Conservation (phyloP, 805 yeast genomes). For the Yarrowia divulgata region DNA sequence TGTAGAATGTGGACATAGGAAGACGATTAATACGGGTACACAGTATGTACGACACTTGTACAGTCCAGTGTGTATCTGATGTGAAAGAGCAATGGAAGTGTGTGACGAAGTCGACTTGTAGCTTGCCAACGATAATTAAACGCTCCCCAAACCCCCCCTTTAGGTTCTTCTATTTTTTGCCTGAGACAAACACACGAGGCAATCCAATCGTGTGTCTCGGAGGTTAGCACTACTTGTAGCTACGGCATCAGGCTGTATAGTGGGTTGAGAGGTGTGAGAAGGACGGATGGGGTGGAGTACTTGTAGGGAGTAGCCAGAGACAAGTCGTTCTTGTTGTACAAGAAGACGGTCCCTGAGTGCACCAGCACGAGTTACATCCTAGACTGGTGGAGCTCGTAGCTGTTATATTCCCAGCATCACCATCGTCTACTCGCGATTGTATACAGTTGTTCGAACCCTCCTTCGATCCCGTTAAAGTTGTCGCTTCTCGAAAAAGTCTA, state of each 20-base stretch:
- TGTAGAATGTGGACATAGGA: too few relatives aligned
- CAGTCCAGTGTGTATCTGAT: background rate
- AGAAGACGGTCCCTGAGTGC: too few relatives aligned
- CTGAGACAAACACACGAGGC: conserved; percentile 23
- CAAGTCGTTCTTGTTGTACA: too few relatives aligned
- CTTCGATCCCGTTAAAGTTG: conserved; percentile 2
- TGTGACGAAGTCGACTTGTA: too few relatives aligned
- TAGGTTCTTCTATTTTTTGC: conserved; percentile 15
- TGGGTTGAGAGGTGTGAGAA: background rate
- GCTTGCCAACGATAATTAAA: too few relatives aligned
- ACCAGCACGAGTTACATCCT: too few relatives aligned
- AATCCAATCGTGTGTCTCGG: conserved; percentile 9
- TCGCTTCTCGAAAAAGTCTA: conserved; percentile 26
- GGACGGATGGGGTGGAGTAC: too few relatives aligned
- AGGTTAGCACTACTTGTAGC: conserved; percentile 5
- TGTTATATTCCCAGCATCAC: too few relatives aligned
- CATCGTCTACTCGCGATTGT: too few relatives aligned
- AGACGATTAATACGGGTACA: background rate
- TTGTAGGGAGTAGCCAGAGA: too few relatives aligned
- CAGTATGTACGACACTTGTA: background rate
- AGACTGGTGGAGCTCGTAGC: too few relatives aligned
- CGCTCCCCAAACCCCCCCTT: background rate
- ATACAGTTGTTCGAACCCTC: background rate
- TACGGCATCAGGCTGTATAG: conserved; percentile 16
- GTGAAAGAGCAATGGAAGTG: background rate